Conservation (phyloP, 1,284 basidiomycete species). For the Microbotryum saponariae region DNA sequence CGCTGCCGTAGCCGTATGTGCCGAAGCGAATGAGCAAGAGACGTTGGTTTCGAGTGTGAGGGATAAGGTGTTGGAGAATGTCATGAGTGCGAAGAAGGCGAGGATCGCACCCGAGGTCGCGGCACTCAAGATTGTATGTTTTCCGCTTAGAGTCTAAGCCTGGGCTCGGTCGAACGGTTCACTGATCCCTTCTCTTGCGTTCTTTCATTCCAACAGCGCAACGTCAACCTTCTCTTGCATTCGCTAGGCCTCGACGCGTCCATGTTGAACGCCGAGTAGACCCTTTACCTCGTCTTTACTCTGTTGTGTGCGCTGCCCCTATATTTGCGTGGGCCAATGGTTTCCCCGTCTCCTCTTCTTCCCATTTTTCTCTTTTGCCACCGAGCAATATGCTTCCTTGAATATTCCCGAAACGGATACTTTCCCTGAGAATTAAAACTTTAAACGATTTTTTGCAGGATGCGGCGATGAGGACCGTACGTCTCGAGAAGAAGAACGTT, state of each 20-base stretch:
- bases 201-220: slow-evolving; percentile 39
- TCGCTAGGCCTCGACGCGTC: slow-evolving; percentile 69
- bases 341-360: too few relatives aligned
- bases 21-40: slow-evolving; percentile 71
- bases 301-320: too few relatives aligned
- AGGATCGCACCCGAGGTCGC: slow-evolving; percentile 46
- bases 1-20: slow-evolving; percentile 78
- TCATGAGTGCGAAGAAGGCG: slow-evolving; percentile 66
- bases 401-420: too few relatives aligned
- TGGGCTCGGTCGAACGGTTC: slow-evolving; percentile 47
- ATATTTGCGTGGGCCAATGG: too few relatives aligned
- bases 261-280: slow-evolving; percentile 20
- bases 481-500: too few relatives aligned
- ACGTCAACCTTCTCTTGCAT: slow-evolving; percentile 78
- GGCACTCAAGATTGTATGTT: slow-evolving; percentile 32
- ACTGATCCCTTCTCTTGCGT: slow-evolving; percentile 25
- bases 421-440: too few relatives aligned
- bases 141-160: too few relatives aligned
- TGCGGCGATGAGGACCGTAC: too few relatives aligned
- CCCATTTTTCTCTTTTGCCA: too few relatives aligned
- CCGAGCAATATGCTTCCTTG: too few relatives aligned
- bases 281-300: neutral
- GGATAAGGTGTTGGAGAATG: slow-evolving; percentile 86
- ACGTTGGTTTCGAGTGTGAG: slow-evolving; percentile 75
- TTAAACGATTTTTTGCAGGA: too few relatives aligned